Evolutionary conservation across 352 stramenopile genomes (phyloP).

Genomic region (Halophytophthora polymorphica): DNA sequence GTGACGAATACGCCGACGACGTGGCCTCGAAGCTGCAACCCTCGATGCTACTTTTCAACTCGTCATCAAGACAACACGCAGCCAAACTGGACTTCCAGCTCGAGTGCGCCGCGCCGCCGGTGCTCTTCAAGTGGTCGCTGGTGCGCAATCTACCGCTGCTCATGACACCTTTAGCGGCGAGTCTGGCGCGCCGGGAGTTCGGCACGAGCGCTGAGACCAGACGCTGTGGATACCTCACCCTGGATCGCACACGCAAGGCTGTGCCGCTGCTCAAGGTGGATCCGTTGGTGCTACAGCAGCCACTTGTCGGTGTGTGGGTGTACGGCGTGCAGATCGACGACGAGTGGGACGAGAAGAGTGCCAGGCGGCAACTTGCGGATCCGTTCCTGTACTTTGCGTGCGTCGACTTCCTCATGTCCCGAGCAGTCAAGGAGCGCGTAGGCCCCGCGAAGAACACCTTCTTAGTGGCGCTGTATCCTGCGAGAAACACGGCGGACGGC

Average conservation of each 20-base stretch:
- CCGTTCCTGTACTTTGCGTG: conserved; percentile 61
- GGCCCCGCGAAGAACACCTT: conserved; percentile 55
- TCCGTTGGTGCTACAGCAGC: conserved; percentile 60
- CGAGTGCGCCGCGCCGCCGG: conserved; percentile 32
- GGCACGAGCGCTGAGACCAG: conserved; percentile 20
- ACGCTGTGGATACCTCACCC: conserved; percentile 62
- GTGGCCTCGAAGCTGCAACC: conserved; percentile 35
- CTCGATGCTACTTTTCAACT: conserved; percentile 35
- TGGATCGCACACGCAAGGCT: conserved; percentile 73
- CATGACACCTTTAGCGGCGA: conserved; percentile 69
- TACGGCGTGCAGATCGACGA: conserved; percentile 63
- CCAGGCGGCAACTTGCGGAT: conserved; percentile 36
- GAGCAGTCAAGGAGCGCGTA: conserved; percentile 57
- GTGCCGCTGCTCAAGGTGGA: conserved; percentile 73
- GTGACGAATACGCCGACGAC: conserved; percentile 34
- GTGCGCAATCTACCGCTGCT: conserved; percentile 71
- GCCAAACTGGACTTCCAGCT: conserved; percentile 45
- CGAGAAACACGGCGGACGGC: conserved; percentile 8
- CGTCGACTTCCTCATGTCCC: conserved; percentile 47
- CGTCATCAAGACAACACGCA: conserved; percentile 18
- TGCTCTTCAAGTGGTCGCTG: conserved; percentile 52
- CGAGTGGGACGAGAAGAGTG: conserved; percentile 34
- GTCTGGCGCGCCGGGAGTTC: conserved; percentile 58
- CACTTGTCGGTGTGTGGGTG: conserved; percentile 71
- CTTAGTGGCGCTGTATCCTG: conserved; percentile 60